Base-by-base conservation (phyloP, 2,329 filamentous ascomycete genomes). In the Arthrinium puccinioides region DNA sequence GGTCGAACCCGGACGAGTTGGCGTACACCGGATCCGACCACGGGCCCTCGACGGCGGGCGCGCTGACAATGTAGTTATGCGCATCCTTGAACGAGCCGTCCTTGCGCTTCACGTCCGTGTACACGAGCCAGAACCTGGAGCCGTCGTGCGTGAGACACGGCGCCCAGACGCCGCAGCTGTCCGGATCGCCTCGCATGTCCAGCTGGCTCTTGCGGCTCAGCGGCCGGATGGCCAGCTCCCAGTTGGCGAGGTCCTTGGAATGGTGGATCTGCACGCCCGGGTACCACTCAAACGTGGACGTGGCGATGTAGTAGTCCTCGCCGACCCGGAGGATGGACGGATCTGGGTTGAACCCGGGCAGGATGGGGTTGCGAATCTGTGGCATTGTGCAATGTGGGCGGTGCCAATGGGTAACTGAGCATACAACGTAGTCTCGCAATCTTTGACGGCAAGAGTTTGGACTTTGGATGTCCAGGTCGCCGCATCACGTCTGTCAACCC, bases 101-200 rank as follows among this genome's bases (percentile, higher is more conserved):
- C 52, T 81, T 81, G 44, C 77, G 74, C 59, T 80, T 82, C 13
- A 82, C 76, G 47, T 81, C 75, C 1, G 76, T 79, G 53, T 78
- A 82, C 2, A 81, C 76, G 5, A 82, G 68, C 67, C 70, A 81
- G 56, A 79, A 82, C 37, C 60, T 67, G 3, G 69, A 62, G 31
- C 74, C 75, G 44, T 80, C 76, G 45, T 81, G 74, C 0, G 69
- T 74, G 15, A 82, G 63, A 47, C 77, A 82, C 0, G 78, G 78
- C 2, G 77, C 76, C 74, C 76, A 82, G n/a, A 82, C 60, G 25
- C 74, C 74, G 46, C 74, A 75, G 52, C 70, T 74, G 50, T 78
- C 73, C 1, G 74, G 73, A 47, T 76, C 61, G n/a, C 72, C 72
- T 13, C 73, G 69, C 70, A 76, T 72, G 45, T 75, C 70, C 3